Base-by-base conservation (phyloP, 768 basidiomycete genomes). In the Leucocoprinus leucothites region DNA sequence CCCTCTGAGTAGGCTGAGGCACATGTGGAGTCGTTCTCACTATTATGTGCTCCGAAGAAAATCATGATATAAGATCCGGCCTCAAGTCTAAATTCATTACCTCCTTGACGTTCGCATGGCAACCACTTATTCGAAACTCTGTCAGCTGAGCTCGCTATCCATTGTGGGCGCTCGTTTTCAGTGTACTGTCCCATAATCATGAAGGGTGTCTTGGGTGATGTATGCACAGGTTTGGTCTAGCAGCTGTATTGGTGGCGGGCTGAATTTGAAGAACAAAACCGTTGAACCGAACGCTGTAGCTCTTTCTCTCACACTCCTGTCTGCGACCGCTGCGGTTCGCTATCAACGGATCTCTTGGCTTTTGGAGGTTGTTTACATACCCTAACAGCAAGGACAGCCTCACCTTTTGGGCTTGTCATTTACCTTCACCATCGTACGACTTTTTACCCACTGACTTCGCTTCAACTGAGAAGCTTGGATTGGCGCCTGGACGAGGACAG, bases 231-330 rank as follows among this genome's bases (percentile, higher is more conserved):
- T 35, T 44, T 53, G 31, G 31, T 18, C 22, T 40, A 42, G 41
- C 9, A 9, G 7, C n/a, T 14, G n/a, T 22, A 26, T 2, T 14
- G 22, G 48, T 14, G 34, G 31, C 31, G 31, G 31, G 6, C 31
- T 31, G 5, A 31, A 31, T 31, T 5, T 31, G 11, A 5, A 31
- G 11, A 31, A 31, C n/a, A 11, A 31, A 31, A 31, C 31, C 31
- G 11, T 31, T 31, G 11, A 31, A 5, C 31, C 31, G 31, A 31
- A 31, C 31, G 11, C 11, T 31, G 31, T 31, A 5, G 31, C 47
- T 22, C 36, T 25, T 50, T 50, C 48, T 35, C 48, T 49, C 48
- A 50, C 48, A 50, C 48, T 2, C 14, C 48, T 34, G 35, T 50
- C 31, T 50, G 31, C 9, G 35, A 21, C 6, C 22, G 48, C 48